phyloP scores from a whole-genome alignment of 495 filamentous ascomycete genomes.

The Neurospora sp. region DNA sequence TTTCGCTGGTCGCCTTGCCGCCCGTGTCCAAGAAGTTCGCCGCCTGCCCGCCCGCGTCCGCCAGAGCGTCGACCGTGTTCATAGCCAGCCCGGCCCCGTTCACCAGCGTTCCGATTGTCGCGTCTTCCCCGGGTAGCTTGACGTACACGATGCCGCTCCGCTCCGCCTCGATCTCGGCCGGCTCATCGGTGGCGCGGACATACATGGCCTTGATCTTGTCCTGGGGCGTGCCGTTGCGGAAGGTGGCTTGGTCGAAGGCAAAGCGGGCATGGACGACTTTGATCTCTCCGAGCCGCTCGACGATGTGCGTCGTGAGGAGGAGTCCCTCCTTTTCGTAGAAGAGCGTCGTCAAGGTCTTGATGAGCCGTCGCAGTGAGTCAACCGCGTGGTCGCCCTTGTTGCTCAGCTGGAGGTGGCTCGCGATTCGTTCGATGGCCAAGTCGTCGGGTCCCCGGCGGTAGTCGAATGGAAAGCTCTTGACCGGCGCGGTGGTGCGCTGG shows the following conservation, averaged over 20 bases:
- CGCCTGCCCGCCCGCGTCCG: conserved; percentile 50
- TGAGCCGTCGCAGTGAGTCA: conserved; percentile 34
- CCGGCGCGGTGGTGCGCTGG: conserved; percentile 13
- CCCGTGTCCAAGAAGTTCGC: conserved; percentile 87
- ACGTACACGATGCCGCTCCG: conserved; percentile 66
- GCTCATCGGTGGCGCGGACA: conserved; percentile 38
- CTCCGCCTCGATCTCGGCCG: conserved; percentile 56
- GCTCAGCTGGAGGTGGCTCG: conserved; percentile 14
- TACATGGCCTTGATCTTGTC: conserved; percentile 50
- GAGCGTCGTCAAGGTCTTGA: conserved; percentile 46
- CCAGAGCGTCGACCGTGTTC: conserved; percentile 80
- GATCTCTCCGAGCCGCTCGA: conserved; percentile 28
- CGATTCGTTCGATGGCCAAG: conserved; percentile 38
- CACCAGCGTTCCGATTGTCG: conserved; percentile 59
- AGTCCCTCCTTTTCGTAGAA: conserved; percentile 64
- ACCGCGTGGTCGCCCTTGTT: conserved; percentile 10
- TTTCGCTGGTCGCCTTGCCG: conserved; percentile 80
- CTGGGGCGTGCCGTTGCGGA: conserved; percentile 54
- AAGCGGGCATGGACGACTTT: conserved; percentile 42
- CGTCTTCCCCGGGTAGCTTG: conserved; percentile 41
- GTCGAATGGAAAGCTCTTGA: conserved; percentile 52
- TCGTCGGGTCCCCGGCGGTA: conserved; percentile 40
- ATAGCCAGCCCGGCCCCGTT: conserved; percentile 89
- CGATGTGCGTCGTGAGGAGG: conserved; percentile 40
- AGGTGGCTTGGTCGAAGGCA: conserved; percentile 73